Conservation (phyloP, 2,329 filamentous ascomycete species). For the Penicillium crustosum region DNA sequence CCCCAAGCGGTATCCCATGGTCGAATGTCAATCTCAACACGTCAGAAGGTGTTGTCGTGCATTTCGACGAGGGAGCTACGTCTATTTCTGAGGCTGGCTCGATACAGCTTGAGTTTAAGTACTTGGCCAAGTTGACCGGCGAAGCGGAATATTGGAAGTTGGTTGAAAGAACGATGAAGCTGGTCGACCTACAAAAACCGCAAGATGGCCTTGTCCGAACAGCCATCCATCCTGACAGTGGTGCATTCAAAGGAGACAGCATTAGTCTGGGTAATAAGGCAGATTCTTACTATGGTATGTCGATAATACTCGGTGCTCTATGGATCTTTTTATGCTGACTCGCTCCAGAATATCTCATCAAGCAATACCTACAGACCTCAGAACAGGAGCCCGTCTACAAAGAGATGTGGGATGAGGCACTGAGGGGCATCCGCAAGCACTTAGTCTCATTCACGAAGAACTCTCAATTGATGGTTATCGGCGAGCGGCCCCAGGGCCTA, state of each 20-base stretch:
- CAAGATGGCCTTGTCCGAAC: constrained; percentile 87
- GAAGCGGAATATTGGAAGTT: constrained; percentile 91
- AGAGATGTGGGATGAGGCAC: constrained; percentile 88
- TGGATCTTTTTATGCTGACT: constrained; percentile 10
- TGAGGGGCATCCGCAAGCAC: constrained; percentile 85
- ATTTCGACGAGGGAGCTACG: constrained; percentile 81
- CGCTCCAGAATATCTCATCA: constrained; percentile 81
- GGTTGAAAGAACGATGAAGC: constrained; percentile 86
- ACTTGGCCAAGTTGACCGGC: constrained; percentile 89
- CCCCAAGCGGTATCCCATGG: constrained; percentile 79
- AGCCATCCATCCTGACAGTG: constrained; percentile 76
- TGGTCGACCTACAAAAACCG: constrained; percentile 78
- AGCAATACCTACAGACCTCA: constrained; percentile 94
- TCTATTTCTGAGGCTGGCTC: constrained; percentile 93
- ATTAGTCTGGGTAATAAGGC: constrained; percentile 91
- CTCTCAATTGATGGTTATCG: constrained; percentile 82
- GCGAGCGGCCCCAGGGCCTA: constrained; percentile 77
- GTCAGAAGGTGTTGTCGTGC: constrained; percentile 72
- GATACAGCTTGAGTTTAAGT: constrained; percentile 94
- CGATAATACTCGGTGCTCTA: neutral
- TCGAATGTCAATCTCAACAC: constrained; percentile 86
- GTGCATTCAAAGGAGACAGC: constrained; percentile 77
- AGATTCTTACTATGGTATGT: constrained; percentile 82
- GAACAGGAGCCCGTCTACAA: constrained; percentile 81
- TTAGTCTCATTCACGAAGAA: constrained; percentile 84